A percentile compares a stretch with the other conserved stretches of the same genome.
These are phyloP conservation scores for Epichloe typhina DNA, from an alignment of 2,329 filamentous ascomycete species.

Conservation along the genomic window DNA sequence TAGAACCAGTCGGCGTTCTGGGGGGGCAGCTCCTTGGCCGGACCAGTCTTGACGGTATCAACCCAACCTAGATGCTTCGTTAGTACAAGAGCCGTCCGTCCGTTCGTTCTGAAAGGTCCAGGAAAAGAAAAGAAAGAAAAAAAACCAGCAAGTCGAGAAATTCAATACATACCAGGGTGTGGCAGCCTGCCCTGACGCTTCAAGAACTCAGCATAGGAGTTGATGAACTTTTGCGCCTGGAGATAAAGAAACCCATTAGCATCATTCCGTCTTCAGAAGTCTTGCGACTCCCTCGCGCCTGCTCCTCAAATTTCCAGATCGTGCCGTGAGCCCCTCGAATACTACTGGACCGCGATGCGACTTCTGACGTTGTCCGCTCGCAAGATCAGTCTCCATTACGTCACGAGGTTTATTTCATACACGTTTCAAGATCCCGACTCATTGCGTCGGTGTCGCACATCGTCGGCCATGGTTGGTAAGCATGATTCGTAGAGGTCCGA, in stretches of 20 bases:
- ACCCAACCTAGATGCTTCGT: slow-evolving; percentile 61
- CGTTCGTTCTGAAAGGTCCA: too few species aligned
- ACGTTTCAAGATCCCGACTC: neutral
- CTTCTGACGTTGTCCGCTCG: neutral
- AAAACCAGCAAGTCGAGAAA: too few species aligned
- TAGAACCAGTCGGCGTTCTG: slow-evolving; percentile 98
- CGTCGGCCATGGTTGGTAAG: neutral
- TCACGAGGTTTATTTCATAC: neutral
- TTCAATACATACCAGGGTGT: slow-evolving; percentile 58
- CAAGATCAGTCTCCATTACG: neutral
- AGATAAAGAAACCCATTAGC: slow-evolving; percentile 45
- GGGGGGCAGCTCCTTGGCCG: slow-evolving; percentile 87
- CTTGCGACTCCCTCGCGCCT: slow-evolving; percentile 62
- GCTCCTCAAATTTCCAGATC: slow-evolving; percentile 33
- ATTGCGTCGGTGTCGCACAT: neutral
- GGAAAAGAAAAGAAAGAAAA: too few species aligned
- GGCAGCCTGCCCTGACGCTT: slow-evolving; percentile 90
- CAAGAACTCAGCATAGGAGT: slow-evolving; percentile 75
- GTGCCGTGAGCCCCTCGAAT: slow-evolving; percentile 8
- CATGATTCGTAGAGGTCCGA: neutral
- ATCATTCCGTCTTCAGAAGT: slow-evolving; percentile 64
- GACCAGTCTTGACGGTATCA: slow-evolving; percentile 97
- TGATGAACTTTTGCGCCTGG: slow-evolving; percentile 81
- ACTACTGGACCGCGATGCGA: neutral
- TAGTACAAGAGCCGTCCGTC: too few species aligned